phyloP scores from a whole-genome alignment of 331 rosid genomes.

The Cydonia oblonga region DNA sequence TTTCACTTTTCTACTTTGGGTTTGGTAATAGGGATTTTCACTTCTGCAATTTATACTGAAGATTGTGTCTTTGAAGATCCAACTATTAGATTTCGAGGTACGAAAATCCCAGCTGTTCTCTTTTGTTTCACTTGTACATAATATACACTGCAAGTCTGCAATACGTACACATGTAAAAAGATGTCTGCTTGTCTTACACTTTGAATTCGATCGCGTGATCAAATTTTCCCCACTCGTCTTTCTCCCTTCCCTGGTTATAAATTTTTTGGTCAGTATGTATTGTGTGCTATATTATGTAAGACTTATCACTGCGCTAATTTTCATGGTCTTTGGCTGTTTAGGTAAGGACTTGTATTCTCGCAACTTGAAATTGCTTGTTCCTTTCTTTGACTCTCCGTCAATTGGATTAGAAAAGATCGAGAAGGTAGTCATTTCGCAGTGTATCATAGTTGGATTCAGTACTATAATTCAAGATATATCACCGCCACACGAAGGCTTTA shows the following conservation, averaged over 20 bases:
- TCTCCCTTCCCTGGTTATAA: background rate
- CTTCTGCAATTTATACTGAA: slow-evolving; percentile 55
- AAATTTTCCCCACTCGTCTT: background rate
- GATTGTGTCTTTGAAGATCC: slow-evolving; percentile 85
- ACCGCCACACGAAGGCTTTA: background rate
- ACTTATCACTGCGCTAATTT: background rate
- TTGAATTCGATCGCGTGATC: background rate
- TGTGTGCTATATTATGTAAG: background rate
- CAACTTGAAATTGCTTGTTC: slow-evolving; percentile 95
- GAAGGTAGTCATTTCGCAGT: slow-evolving; percentile 40
- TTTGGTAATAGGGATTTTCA: slow-evolving; percentile 46
- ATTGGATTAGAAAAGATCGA: slow-evolving; percentile 50
- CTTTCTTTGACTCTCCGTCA: slow-evolving; percentile 72
- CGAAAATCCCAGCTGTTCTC: background rate
- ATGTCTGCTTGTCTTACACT: background rate
- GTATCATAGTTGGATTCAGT: slow-evolving; percentile 13
- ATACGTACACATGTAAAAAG: background rate
- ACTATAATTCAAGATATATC: background rate
- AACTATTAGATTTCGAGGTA: slow-evolving; percentile 76
- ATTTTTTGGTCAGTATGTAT: background rate
- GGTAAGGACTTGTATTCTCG: slow-evolving; percentile 76
- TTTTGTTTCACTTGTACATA: background rate
- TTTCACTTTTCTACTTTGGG: background rate
- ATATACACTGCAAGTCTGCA: background rate
- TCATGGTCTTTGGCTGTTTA: slow-evolving; percentile 18